phyloP scores from a whole-genome alignment of 805 yeast genomes.

The Clavispora vitiphila region DNA sequence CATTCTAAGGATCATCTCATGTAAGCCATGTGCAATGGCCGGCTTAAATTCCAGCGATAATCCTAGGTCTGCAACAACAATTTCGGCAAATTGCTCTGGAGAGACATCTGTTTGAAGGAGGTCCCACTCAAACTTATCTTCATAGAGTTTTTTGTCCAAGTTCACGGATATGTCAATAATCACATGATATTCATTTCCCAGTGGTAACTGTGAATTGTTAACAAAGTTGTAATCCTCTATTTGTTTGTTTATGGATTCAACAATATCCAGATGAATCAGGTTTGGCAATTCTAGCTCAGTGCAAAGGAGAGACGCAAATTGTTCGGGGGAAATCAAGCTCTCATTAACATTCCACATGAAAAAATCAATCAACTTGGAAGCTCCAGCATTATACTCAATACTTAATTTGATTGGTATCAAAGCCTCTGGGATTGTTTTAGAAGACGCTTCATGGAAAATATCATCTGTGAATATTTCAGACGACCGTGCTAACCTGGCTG shows the following conservation, averaged over 20 bases:
- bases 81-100: slow-evolving; percentile 80
- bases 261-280: slow-evolving; percentile 56
- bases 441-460: slow-evolving; percentile 1
- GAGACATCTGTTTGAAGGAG: slow-evolving; percentile 48
- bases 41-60: slow-evolving; percentile 80
- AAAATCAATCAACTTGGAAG: slow-evolving; percentile 51
- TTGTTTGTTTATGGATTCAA: slow-evolving; percentile 71
- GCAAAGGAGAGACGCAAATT: slow-evolving; percentile 70
- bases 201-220: slow-evolving; percentile 61
- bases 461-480: slow-evolving; percentile 7
- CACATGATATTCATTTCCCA: slow-evolving; percentile 56
- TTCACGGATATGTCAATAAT: slow-evolving; percentile 77
- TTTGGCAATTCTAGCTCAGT: slow-evolving; percentile 79
- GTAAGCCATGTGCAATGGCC: slow-evolving; percentile 81
- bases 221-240: slow-evolving; percentile 67
- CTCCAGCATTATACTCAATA: slow-evolving; percentile 52
- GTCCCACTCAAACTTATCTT: slow-evolving; percentile 96
- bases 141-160: slow-evolving; percentile 75
- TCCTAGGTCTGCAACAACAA: slow-evolving; percentile 81
- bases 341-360: slow-evolving; percentile 74
- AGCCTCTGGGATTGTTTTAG: slow-evolving; percentile 22
- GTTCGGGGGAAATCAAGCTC: slow-evolving; percentile 62
- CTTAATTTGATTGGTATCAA: slow-evolving; percentile 65
- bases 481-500: slow-evolving; percentile 9
- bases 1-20: slow-evolving; percentile 70